A percentile compares a stretch with the other conserved stretches of the same genome.
Evolutionary conservation across 2,329 filamentous ascomycete species (phyloP).

Genomic region (Aureobasidium sp.): DNA sequence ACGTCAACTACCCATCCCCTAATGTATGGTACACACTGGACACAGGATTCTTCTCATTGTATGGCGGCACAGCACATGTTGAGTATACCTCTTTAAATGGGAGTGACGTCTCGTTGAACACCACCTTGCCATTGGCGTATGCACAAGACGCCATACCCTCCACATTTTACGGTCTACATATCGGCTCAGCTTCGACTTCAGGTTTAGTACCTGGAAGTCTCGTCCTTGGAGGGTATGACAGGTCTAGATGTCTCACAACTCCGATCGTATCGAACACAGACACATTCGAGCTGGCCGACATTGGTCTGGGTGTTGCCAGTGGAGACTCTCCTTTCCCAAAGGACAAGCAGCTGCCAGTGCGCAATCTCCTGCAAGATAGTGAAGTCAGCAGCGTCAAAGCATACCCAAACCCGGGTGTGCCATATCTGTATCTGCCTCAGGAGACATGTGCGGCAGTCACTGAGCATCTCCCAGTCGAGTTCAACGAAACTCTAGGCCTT

Average conservation of each 20-base stretch:
- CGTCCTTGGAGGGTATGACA: not conserved
- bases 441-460: not conserved
- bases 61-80: not conserved
- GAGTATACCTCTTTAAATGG: not conserved
- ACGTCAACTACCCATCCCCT: not conserved
- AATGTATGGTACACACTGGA: not conserved
- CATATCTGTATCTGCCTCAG: not conserved
- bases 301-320: not conserved
- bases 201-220: not conserved
- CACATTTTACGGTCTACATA: not conserved
- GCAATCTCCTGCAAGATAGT: not conserved
- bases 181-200: not conserved
- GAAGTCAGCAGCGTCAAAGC: not conserved
- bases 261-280: not conserved
- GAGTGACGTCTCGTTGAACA: not conserved
- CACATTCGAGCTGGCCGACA: not conserved
- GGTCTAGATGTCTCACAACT: not conserved
- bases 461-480: not conserved
- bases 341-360: not conserved
- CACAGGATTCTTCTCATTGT: conserved; percentile 2
- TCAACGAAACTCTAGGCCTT: not conserved
- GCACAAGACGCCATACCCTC: not conserved
- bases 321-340: not conserved
- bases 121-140: not conserved
- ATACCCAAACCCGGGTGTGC: conserved; percentile 3